Base-by-base conservation (phyloP, 1,139 yeast genomes). In the Zygosaccharomyces pseudobailii region DNA sequence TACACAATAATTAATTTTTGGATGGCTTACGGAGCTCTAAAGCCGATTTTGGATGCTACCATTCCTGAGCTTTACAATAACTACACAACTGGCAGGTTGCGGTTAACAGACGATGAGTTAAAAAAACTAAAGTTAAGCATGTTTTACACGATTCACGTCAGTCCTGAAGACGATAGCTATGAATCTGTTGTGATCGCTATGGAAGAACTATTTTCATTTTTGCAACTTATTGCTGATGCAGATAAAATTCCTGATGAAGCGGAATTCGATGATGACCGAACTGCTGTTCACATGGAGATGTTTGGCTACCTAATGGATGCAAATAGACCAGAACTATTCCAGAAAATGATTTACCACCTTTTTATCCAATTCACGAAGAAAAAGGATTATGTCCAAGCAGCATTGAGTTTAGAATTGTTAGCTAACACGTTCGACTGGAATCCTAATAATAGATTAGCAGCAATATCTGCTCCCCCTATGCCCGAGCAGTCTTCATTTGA, bases 181-280 rank as follows among this genome's bases (percentile, higher is more conserved):
- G 67, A 69, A 1, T 68, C 79, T 40, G 72, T 84, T 42, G 69
- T 74, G 53, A 69, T 70, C 41, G 78, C 83, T 47, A 71, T 84
- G 50, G 76, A 76, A 50, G 81, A 78, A 47, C 63, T 87, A 36
- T 66, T 80, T 32, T 84, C 80, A 30, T 86, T 87, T 66, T 68
- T 87, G 52, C 78, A 76, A 46, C 79, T 82, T 21, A 74, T 86
- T 59, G 75, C 81, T 52, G 88, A 86, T 58, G 77, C 85, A 58
- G 78, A 79, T 55, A 77, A 79, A 55, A 87, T 88, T 48, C 96
- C 96, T 20, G 77, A 76, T 43, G 92, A 90, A 20, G 82, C 83
- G 40, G 95, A 88, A 59, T 88, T 84, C 66, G 92, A 85, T 57
- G 95, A 86, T 61, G 96, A 88, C 65, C 74, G 96, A 62, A 83